Evolutionary conservation across 768 basidiomycete genomes (phyloP).

Genomic region (Austroboletus festivus): DNA sequence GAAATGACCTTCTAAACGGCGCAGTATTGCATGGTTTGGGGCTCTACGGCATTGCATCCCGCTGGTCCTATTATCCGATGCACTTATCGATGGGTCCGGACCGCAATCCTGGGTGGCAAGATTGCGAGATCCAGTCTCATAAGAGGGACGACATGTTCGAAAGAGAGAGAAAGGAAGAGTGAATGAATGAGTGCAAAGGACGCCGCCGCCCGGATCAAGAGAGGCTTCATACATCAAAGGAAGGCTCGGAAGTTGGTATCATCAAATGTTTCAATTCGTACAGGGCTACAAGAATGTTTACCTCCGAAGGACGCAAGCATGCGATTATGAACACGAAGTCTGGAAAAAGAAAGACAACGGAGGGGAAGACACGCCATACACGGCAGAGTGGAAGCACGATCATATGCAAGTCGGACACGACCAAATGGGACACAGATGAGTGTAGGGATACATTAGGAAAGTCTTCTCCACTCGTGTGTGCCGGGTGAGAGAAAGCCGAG

Average conservation of each 20-base stretch:
- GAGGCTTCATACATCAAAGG: slow-evolving; percentile 7
- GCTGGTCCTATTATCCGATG: slow-evolving; percentile 13
- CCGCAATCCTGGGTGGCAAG: slow-evolving; percentile 6
- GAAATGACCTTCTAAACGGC: background rate
- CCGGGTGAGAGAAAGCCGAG: slow-evolving; percentile 17
- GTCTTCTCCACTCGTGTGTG: slow-evolving; percentile 21
- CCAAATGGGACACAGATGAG: slow-evolving; percentile 23
- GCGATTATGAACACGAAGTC: slow-evolving; percentile 4
- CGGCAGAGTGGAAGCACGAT: slow-evolving; percentile 13
- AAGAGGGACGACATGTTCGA: background rate
- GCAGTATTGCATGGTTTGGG: background rate
- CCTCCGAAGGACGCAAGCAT: slow-evolving; percentile 7
- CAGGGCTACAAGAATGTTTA: slow-evolving; percentile 19
- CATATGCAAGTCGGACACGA: slow-evolving; percentile 13
- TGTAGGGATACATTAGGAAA: slow-evolving; percentile 21
- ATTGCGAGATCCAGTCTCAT: slow-evolving; percentile 3
- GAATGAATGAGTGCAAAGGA: too few species aligned
- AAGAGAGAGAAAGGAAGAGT: background rate
- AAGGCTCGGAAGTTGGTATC: slow-evolving; percentile 9
- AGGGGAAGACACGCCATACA: slow-evolving; percentile 9
- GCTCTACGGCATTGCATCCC: background rate
- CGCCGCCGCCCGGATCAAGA: slow-evolving; percentile 12
- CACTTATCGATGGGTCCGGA: slow-evolving; percentile 5
- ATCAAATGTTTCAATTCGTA: slow-evolving; percentile 20
- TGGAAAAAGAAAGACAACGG: slow-evolving; percentile 9